phyloP scores from a whole-genome alignment of 345 rosid genomes.

The Dimocarpus longan region DNA sequence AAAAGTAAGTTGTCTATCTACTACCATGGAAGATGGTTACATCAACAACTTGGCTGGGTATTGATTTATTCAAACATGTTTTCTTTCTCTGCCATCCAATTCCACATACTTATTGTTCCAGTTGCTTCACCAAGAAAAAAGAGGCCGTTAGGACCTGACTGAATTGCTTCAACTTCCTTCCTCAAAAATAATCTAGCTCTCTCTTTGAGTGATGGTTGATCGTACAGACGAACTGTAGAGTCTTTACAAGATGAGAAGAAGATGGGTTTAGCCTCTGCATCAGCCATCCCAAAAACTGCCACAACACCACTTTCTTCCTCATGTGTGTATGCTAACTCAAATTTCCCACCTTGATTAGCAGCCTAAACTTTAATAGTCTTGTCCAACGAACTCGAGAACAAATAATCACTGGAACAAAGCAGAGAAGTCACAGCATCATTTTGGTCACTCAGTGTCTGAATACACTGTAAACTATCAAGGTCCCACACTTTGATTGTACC shows the following conservation, averaged over 20 bases:
- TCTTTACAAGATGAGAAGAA: background rate
- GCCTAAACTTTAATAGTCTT: slow-evolving; percentile 18
- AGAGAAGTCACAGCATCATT: background rate
- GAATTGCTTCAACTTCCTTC: background rate
- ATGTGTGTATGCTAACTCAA: slow-evolving; percentile 15
- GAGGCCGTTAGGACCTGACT: background rate
- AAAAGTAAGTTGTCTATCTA: too few relatives aligned
- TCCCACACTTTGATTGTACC: slow-evolving; percentile 7
- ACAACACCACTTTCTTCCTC: slow-evolving; percentile 14
- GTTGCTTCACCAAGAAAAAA: background rate
- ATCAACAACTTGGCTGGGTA: too few relatives aligned
- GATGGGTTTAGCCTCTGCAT: background rate
- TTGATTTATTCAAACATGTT: background rate
- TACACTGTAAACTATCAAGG: slow-evolving; percentile 1
- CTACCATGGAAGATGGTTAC: too few relatives aligned
- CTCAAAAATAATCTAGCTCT: background rate
- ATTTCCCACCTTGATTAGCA: background rate
- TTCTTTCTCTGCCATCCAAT: background rate
- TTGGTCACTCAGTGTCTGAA: background rate
- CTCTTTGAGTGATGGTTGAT: slow-evolving; percentile 2
- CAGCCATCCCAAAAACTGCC: slow-evolving; percentile 17
- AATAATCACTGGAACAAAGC: background rate
- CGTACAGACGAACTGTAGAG: background rate
- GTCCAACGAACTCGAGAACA: slow-evolving; percentile 8
- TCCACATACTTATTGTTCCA: background rate